phyloP scores from a whole-genome alignment of 345 rosid genomes.

The Sapria himalayana region DNA sequence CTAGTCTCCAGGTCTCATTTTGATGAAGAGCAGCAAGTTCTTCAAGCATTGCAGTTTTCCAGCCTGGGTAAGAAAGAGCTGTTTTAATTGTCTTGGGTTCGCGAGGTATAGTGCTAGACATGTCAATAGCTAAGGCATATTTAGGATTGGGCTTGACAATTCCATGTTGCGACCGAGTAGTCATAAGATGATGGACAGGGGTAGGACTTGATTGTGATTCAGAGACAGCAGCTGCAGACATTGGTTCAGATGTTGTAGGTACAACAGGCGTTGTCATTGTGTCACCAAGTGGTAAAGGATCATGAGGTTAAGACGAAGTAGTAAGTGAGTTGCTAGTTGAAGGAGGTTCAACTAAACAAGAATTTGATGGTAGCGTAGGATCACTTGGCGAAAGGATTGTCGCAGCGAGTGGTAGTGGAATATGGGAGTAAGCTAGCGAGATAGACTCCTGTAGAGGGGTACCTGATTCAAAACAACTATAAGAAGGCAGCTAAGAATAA shows the following conservation, averaged over 20 bases:
- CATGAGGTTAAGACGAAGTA: too few relatives aligned
- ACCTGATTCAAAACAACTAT: neutral
- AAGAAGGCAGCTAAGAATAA: too few relatives aligned
- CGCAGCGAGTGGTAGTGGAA: neutral
- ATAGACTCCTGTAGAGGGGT: neutral
- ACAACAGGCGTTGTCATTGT: neutral
- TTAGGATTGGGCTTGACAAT: neutral
- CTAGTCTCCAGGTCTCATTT: neutral
- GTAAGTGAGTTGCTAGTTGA: too few relatives aligned
- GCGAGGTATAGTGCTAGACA: too few relatives aligned
- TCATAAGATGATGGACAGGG: neutral
- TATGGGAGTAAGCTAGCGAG: neutral
- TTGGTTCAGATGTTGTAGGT: constrained; percentile 2
- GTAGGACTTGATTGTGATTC: neutral
- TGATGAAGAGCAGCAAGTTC: too few relatives aligned
- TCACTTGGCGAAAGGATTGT: neutral
- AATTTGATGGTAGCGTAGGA: too few relatives aligned
- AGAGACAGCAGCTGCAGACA: neutral
- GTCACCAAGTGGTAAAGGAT: too few relatives aligned
- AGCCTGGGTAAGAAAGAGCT: too few relatives aligned
- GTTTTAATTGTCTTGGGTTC: too few relatives aligned
- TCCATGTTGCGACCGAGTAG: neutral
- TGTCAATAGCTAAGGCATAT: too few relatives aligned
- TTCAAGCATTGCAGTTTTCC: too few relatives aligned
- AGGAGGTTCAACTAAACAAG: too few relatives aligned